Evolutionary conservation across 1,284 basidiomycete species (phyloP).

Genomic region (Cryptococcus wingfieldii): DNA sequence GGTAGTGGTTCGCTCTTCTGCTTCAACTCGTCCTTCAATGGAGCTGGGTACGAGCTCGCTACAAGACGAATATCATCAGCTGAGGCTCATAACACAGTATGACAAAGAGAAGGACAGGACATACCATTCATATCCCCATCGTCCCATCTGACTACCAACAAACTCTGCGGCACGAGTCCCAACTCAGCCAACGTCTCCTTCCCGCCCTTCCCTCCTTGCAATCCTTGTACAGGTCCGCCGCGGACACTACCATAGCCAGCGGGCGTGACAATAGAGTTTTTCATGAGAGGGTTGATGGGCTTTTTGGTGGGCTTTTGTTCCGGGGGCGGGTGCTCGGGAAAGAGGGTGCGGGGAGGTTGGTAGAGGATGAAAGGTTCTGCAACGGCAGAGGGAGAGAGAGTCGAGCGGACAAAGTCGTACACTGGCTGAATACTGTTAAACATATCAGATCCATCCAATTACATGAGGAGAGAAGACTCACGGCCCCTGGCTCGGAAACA

Average conservation of each 20-base stretch:
- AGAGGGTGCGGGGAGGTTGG: slow-evolving; percentile 44
- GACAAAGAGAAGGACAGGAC: slow-evolving; percentile 1
- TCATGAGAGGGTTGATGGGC: slow-evolving; percentile 8
- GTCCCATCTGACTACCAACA: slow-evolving; percentile 42
- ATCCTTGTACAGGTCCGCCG: slow-evolving; percentile 18
- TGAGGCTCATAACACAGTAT: no score
- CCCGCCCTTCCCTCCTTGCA: slow-evolving; percentile 38
- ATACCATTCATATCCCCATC: slow-evolving; percentile 46
- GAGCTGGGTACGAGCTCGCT: slow-evolving; percentile 39
- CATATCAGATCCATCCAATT: not conserved
- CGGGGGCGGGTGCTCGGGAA: slow-evolving; percentile 40
- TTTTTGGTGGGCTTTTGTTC: slow-evolving; percentile 13
- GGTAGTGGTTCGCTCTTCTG: slow-evolving; percentile 41
- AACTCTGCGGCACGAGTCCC: slow-evolving; percentile 47
- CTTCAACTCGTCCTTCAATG: slow-evolving; percentile 37
- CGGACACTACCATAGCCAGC: slow-evolving; percentile 35
- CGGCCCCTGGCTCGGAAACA: slow-evolving; percentile 41
- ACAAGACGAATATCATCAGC: not conserved
- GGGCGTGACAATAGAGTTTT: slow-evolving; percentile 29
- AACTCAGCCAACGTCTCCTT: slow-evolving; percentile 39
- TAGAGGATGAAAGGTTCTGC: slow-evolving; percentile 43
- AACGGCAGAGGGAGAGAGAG: slow-evolving; percentile 24
- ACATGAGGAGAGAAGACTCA: slow-evolving; percentile 16
- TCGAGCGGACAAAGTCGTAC: slow-evolving; percentile 44
- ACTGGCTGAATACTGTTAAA: slow-evolving; percentile 43